Conservation (phyloP, 1,284 basidiomycete species). For the Coniferiporia weirii region DNA sequence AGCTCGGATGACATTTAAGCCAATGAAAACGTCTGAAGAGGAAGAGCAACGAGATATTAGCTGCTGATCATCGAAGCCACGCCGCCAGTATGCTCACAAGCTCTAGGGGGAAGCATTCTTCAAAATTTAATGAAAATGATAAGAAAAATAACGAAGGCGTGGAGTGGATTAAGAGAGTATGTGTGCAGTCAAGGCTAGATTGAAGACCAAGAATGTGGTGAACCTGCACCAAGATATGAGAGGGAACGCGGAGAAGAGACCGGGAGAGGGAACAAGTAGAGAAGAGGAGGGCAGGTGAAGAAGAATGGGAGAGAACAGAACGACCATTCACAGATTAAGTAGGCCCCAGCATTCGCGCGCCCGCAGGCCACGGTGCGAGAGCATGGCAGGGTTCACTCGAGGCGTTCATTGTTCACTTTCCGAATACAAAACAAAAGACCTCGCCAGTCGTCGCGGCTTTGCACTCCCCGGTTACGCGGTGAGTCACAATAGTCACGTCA, state of each 20-base stretch:
- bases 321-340: slow-evolving; percentile 2
- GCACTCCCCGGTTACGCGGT: not conserved
- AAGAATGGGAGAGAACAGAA: not conserved
- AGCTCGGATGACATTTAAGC: slow-evolving; percentile 71
- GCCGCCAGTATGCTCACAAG: slow-evolving; percentile 32
- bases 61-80: not conserved
- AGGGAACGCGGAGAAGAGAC: not conserved
- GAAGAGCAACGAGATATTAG: not conserved
- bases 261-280: not conserved
- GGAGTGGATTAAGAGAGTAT: not conserved
- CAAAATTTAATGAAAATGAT: not conserved
- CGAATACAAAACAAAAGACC: slow-evolving; percentile 1
- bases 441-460: not conserved
- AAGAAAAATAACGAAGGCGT: not conserved
- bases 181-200: slow-evolving; percentile 1
- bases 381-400: not conserved
- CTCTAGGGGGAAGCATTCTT: slow-evolving; percentile 33
- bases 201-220: slow-evolving; percentile 9
- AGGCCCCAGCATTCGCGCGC: not conserved
- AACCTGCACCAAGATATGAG: slow-evolving; percentile 15
- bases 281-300: not conserved
- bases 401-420: slow-evolving; percentile 4
- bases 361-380: not conserved
- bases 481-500: slow-evolving; percentile 1
- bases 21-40: slow-evolving; percentile 63